These are phyloP conservation scores for Luffa aegyptiaca DNA, from an alignment of 306 rosid species.

Conservation along the genomic window DNA sequence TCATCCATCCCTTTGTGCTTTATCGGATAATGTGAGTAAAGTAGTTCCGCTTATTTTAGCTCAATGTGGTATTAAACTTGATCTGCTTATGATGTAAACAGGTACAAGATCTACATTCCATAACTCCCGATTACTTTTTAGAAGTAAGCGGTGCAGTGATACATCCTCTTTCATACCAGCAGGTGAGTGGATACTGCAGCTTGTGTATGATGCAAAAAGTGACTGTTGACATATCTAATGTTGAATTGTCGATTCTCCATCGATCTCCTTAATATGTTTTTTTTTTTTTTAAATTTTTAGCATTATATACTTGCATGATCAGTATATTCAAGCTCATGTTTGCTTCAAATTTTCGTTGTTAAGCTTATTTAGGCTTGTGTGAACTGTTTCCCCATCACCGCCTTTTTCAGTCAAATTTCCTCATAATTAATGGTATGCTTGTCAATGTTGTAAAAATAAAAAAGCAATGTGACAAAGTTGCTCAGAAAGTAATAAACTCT, in stretches of 20 bases:
- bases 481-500: neutral
- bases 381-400: neutral
- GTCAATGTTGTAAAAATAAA: neutral
- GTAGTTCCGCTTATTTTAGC: neutral
- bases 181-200: constrained; percentile 47
- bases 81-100: constrained; percentile 16
- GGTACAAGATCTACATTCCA: constrained; percentile 93
- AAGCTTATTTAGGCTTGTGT: neutral
- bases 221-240: neutral
- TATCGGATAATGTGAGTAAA: neutral
- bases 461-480: neutral
- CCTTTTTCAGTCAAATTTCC: neutral
- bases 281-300: too few species aligned
- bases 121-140: constrained; percentile 81
- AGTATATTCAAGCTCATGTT: neutral
- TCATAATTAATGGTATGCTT: neutral
- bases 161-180: constrained; percentile 96
- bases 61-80: neutral
- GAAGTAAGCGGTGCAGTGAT: constrained; percentile 95
- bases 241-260: neutral
- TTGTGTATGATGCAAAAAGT: neutral
- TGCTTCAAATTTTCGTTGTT: neutral
- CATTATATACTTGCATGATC: neutral
- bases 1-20: neutral
- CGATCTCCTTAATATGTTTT: too few species aligned